Evolutionary conservation across 805 yeast genomes (phyloP).

Genomic region (Candida hispaniensis): DNA sequence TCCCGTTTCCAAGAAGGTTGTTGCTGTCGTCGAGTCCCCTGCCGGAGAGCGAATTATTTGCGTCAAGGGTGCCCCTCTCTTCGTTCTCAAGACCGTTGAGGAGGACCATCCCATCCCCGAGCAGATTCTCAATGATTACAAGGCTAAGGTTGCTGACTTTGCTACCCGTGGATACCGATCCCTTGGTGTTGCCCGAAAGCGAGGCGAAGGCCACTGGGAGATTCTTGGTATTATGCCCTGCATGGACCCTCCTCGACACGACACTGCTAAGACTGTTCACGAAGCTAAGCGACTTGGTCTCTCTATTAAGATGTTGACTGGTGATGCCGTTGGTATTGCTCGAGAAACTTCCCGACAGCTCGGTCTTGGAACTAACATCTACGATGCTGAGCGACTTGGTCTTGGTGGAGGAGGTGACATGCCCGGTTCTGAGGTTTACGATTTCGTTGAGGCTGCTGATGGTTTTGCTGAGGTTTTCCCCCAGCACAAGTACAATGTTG

Average conservation of each 20-base stretch:
- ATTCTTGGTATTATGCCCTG: slow-evolving; percentile 97
- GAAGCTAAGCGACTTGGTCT: slow-evolving; percentile 89
- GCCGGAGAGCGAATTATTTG: slow-evolving; percentile 90
- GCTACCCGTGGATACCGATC: slow-evolving; percentile 98
- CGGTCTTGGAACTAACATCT: slow-evolving; percentile 92
- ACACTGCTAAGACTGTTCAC: slow-evolving; percentile 85
- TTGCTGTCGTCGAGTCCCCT: slow-evolving; percentile 91
- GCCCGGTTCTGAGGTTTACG: slow-evolving; percentile 57
- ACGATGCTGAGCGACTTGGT: slow-evolving; percentile 95
- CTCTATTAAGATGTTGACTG: slow-evolving; percentile 95
- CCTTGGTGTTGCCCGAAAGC: slow-evolving; percentile 96
- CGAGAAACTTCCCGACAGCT: slow-evolving; percentile 97
- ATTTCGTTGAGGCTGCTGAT: slow-evolving; percentile 77
- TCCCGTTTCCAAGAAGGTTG: slow-evolving; percentile 95
- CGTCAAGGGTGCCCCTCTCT: slow-evolving; percentile 97
- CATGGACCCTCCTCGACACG: slow-evolving; percentile 98
- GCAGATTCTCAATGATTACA: slow-evolving; percentile 86
- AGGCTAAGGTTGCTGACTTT: slow-evolving; percentile 94
- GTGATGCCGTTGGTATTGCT: slow-evolving; percentile 99
- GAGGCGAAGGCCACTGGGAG: slow-evolving; percentile 98
- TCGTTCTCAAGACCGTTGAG: slow-evolving; percentile 92
- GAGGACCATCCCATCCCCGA: slow-evolving; percentile 95
- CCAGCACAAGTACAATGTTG: slow-evolving; percentile 56
- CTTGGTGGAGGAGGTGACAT: slow-evolving; percentile 62
- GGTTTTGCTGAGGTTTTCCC: slow-evolving; percentile 78